phyloP scores from a whole-genome alignment of 78 protist genomes.

The Dictyostelium capitatum region DNA sequence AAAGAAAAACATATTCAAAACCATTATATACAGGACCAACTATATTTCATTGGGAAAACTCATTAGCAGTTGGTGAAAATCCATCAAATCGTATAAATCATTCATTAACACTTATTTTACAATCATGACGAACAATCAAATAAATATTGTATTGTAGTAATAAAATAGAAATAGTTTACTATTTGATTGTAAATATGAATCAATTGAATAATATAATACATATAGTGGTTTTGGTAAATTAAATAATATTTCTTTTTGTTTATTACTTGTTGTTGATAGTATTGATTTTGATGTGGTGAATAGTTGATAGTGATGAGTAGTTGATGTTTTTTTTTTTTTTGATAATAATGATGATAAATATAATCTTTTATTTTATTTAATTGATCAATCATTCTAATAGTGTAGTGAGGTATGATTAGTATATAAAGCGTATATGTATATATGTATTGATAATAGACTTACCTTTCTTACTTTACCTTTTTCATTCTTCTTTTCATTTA shows the following conservation, averaged over 20 bases:
- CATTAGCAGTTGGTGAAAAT: background rate
- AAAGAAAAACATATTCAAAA: constrained; percentile 52
- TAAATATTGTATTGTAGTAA: too few relatives aligned
- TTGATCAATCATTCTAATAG: constrained; percentile 16
- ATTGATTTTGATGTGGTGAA: background rate
- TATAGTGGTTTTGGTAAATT: constrained; percentile 67
- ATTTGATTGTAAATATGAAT: constrained; percentile 46
- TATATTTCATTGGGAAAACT: constrained; percentile 45
- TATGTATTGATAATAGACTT: background rate
- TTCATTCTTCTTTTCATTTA: too few relatives aligned
- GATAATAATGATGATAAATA: constrained; percentile 34
- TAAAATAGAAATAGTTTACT: too few relatives aligned
- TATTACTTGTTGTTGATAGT: constrained; percentile 4
- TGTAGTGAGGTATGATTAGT: too few relatives aligned
- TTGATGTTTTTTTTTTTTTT: background rate
- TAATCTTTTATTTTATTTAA: constrained; percentile 6
- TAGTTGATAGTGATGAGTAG: too few relatives aligned
- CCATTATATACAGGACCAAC: constrained; percentile 34
- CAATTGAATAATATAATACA: constrained; percentile 23
- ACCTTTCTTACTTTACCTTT: too few relatives aligned
- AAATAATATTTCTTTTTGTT: background rate
- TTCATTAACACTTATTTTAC: background rate
- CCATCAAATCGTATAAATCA: constrained; percentile 36
- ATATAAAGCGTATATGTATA: background rate
- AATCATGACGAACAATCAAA: too few relatives aligned